Evolutionary conservation across 768 basidiomycete species (phyloP).

Genomic region (Brasilioporus rufonigricans): DNA sequence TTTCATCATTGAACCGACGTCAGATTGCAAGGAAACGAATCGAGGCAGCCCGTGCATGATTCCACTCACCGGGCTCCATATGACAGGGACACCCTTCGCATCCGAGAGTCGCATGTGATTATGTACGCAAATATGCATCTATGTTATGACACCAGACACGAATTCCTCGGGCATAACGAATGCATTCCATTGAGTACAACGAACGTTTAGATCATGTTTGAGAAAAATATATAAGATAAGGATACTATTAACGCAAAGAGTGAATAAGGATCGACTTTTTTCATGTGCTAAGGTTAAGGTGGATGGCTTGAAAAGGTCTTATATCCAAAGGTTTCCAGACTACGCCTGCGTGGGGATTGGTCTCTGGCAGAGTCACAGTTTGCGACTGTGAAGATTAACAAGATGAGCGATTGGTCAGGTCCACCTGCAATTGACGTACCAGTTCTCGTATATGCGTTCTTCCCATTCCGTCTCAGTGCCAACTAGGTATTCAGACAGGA

Average conservation of each 20-base stretch:
- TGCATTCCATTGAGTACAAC: constrained; percentile 2
- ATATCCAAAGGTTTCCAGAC: not conserved
- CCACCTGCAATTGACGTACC: constrained; percentile 16
- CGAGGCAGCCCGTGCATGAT: constrained; percentile 70
- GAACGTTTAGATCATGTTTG: constrained; percentile 3
- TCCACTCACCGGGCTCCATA: constrained; percentile 16
- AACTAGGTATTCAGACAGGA: constrained; percentile 23
- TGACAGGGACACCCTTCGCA: constrained; percentile 16
- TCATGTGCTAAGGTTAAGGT: not conserved
- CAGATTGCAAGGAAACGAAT: constrained; percentile 87
- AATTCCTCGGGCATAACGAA: not conserved
- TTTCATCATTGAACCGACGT: constrained; percentile 76
- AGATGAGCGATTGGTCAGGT: not conserved
- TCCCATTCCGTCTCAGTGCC: constrained; percentile 31
- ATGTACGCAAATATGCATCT: constrained; percentile 32
- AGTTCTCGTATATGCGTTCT: constrained; percentile 26
- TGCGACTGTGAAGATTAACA: constrained; percentile 8
- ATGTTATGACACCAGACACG: constrained; percentile 20
- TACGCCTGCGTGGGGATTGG: constrained; percentile 3
- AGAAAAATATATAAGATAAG: constrained; percentile 5
- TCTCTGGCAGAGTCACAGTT: not conserved
- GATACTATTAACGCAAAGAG: not conserved
- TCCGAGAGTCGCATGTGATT: constrained; percentile 14
- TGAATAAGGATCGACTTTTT: constrained; percentile 1
- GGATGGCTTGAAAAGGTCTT: not conserved